A percentile compares a stretch with the other conserved stretches of the same genome.
phyloP scores from a whole-genome alignment of 2,329 filamentous ascomycete species.

The Amauroascus niger region DNA sequence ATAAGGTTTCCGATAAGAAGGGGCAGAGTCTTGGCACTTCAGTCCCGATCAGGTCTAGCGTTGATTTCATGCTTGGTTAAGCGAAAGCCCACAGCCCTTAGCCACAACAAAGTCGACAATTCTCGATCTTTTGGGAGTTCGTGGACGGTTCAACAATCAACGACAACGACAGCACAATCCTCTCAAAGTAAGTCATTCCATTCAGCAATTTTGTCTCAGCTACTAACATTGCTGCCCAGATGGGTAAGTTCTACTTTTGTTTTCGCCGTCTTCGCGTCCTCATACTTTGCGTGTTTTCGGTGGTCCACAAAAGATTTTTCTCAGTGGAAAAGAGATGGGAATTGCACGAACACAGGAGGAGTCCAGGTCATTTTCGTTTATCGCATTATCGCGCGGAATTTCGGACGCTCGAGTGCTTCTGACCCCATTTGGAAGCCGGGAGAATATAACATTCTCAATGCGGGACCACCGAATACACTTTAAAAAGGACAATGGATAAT shows the following conservation, averaged over 20 bases:
- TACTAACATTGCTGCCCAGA: conserved; percentile 35
- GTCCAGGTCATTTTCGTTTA: neutral
- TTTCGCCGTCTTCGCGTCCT: conserved; percentile 17
- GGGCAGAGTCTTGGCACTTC: neutral
- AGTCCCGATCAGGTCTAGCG: conserved; percentile 24
- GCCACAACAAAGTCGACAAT: conserved; percentile 35
- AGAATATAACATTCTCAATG: neutral
- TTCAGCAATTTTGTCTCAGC: conserved; percentile 20
- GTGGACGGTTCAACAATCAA: conserved; percentile 13
- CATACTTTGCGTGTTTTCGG: conserved; percentile 24
- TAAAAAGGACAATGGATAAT: neutral
- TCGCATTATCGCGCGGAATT: neutral
- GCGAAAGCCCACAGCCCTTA: conserved; percentile 39
- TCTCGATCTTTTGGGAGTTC: conserved; percentile 29
- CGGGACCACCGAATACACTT: neutral
- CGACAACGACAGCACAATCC: conserved; percentile 28
- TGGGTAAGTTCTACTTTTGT: conserved; percentile 48
- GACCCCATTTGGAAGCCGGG: neutral
- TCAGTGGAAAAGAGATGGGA: neutral
- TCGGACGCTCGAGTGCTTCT: neutral
- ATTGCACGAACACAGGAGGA: neutral
- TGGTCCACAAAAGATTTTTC: conserved; percentile 15
- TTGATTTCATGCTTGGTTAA: conserved; percentile 31
- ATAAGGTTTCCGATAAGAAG: conserved; percentile 9
- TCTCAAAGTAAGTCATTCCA: conserved; percentile 41